These are phyloP conservation scores for Colletotrichum tanaceti DNA, from an alignment of 2,329 filamentous ascomycete species.

Conservation along the genomic window DNA sequence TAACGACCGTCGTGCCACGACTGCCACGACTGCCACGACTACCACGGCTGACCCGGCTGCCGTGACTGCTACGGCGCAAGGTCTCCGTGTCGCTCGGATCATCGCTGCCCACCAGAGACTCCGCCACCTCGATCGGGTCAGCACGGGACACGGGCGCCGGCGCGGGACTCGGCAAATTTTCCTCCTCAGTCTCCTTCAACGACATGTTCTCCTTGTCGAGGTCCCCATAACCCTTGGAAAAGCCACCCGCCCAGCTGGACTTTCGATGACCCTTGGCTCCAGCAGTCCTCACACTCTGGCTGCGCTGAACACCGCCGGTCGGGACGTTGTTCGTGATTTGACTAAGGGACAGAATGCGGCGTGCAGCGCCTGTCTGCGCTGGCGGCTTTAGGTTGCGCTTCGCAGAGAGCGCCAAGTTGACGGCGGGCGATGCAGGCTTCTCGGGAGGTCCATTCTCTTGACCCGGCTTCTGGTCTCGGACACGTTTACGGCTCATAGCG, in stretches of 20 bases:
- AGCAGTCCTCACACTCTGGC: constrained; percentile 79
- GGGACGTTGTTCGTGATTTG: constrained; percentile 85
- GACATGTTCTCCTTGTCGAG: constrained; percentile 73
- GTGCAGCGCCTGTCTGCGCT: constrained; percentile 66
- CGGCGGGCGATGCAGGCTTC: constrained; percentile 48
- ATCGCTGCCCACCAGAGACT: constrained; percentile 45
- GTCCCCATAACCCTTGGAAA: constrained; percentile 62
- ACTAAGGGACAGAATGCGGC: constrained; percentile 89
- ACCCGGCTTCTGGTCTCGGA: constrained; percentile 57
- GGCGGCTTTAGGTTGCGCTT: constrained; percentile 61
- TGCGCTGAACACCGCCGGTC: constrained; percentile 75
- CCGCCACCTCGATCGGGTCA: constrained; percentile 31
- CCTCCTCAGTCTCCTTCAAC: constrained; percentile 73
- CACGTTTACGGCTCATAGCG: constrained; percentile 69
- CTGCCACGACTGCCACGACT: constrained; percentile 56
- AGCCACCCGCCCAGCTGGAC: constrained; percentile 73
- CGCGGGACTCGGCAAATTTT: constrained; percentile 47
- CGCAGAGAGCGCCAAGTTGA: constrained; percentile 66
- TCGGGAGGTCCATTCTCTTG: constrained; percentile 43
- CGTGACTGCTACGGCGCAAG: constrained; percentile 58
- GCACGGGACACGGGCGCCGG: constrained; percentile 19
- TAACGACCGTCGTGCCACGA: constrained; percentile 61
- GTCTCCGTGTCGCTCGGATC: constrained; percentile 64
- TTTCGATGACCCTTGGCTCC: constrained; percentile 68
- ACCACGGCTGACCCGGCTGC: constrained; percentile 44